Conservation (phyloP, 306 rosid genomes). For the Quercus aquifolioides region DNA sequence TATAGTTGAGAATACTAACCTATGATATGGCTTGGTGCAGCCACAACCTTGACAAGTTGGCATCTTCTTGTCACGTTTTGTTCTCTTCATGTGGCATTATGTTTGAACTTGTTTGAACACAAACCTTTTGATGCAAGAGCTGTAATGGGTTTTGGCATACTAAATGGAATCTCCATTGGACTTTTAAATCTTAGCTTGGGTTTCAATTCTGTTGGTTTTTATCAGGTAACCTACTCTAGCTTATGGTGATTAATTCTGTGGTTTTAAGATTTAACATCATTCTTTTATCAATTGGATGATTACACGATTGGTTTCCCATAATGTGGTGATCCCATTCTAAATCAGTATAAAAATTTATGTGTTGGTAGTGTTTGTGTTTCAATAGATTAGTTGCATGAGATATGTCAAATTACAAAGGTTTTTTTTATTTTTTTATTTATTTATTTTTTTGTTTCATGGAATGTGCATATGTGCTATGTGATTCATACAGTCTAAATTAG, state of each 20-base stretch:
- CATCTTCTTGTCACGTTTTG: conserved; percentile 61
- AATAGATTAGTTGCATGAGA: background rate
- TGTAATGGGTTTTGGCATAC: conserved; percentile 58
- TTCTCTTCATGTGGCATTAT: conserved; percentile 57
- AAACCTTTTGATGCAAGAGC: conserved; percentile 58
- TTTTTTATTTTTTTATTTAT: background rate
- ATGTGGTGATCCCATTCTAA: background rate
- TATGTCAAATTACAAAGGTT: background rate
- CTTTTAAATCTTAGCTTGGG: conserved; percentile 57
- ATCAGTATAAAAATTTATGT: background rate
- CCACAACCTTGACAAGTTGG: conserved; percentile 66
- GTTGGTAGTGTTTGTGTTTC: background rate
- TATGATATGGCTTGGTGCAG: conserved; percentile 14
- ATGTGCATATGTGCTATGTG: background rate
- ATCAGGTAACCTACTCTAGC: conserved; percentile 35
- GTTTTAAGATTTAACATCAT: background rate
- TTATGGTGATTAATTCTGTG: background rate
- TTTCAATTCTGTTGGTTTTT: conserved; percentile 61
- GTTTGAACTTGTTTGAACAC: conserved; percentile 54
- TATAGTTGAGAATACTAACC: background rate
- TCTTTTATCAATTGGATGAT: background rate
- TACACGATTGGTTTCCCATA: background rate
- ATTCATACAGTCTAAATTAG: background rate
- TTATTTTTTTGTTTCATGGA: too few relatives aligned
- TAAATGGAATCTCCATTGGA: conserved; percentile 63